Evolutionary conservation across 2,329 filamentous ascomycete genomes (phyloP), one percentile per base, ranked within the genome.

Genomic region (Tolypocladium endophyticum): DNA sequence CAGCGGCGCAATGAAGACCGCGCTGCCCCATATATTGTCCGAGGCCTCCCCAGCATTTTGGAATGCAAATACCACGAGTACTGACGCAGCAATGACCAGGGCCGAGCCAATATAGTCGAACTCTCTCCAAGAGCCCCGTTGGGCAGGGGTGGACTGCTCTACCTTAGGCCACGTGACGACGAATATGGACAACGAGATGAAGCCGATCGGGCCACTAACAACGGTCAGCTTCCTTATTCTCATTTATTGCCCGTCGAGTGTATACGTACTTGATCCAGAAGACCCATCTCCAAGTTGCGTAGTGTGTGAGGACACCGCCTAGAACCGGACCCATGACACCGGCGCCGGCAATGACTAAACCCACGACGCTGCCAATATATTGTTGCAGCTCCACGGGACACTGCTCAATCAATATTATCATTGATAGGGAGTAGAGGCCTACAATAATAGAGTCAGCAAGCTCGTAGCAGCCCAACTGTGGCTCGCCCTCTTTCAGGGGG

Each of bases 61-160:
- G 59, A 86, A 84, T 1, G 83, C 73, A 63, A 84, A 85, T 0
- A 85, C 80, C 5, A 85, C 73, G 2, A 85, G 74, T 0, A 82
- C 77, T 0, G 82, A 77, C 1, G 81, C 78, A 3, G 78, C 72
- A 11, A 86, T 75, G 16, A 84, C 70, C 28, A 86, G 72, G n/a
- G 80, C 62, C 0, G 80, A 80, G 14, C 83, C 82, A 4, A 80
- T 50, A 58, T 79, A 75, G 63, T 86, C 83, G 45, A 86, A 71
- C 53, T 81, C 74, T 36, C 69, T 76, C 78, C 79, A 82, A 4
- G 73, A 68, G 39, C 75, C 72, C 35, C 70, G 71, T 53, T 77
- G 67, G 4, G 73, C 61, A 20, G 66, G 63, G 0, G 74, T 74
- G 2, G 80, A 69, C 54, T 77, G 68, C 59, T 75, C 68, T 35